A percentile compares a stretch with the other conserved stretches of the same genome.
phyloP scores from a whole-genome alignment of 2,329 filamentous ascomycete genomes.

The Fusarium sp. region DNA sequence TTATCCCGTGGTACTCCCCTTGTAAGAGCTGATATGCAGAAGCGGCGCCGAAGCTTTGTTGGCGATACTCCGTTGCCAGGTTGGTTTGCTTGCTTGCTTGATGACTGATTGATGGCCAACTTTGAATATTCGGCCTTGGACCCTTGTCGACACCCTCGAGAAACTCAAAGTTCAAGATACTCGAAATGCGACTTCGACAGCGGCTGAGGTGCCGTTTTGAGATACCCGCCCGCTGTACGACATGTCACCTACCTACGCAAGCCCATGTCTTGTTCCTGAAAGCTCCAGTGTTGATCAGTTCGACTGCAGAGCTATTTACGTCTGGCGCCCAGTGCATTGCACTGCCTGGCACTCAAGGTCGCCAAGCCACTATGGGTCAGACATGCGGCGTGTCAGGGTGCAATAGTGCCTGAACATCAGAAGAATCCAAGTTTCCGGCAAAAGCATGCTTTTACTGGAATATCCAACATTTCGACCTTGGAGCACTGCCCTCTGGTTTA shows the following conservation, averaged over 20 bases:
- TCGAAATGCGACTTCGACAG: not conserved
- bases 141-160: constrained; percentile 1
- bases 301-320: constrained; percentile 27
- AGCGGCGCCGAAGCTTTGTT: constrained; percentile 18
- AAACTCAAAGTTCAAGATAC: not conserved
- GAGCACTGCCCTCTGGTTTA: constrained; percentile 4
- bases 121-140: constrained; percentile 5
- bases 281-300: constrained; percentile 16
- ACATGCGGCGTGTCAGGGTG: constrained; percentile 15
- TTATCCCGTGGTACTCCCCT: constrained; percentile 2
- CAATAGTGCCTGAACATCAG: constrained; percentile 20
- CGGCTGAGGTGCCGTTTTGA: not conserved
- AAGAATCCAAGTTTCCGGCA: not conserved
- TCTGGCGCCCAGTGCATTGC: constrained; percentile 26
- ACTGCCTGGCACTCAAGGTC: constrained; percentile 18
- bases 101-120: constrained; percentile 30
- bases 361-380: constrained; percentile 34
- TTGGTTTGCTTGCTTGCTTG: constrained; percentile 24
- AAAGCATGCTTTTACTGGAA: not conserved
- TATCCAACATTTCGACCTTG: not conserved
- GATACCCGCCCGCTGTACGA: constrained; percentile 8
- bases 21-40: constrained; percentile 43
- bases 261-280: constrained; percentile 21
- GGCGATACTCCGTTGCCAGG: constrained; percentile 14
- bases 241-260: constrained; percentile 33